Percentiles rank a stretch among this genome's conserved stretches.
Evolutionary conservation across 805 yeast genomes (phyloP).

Genomic region (Lipomyces chichibuensis): DNA sequence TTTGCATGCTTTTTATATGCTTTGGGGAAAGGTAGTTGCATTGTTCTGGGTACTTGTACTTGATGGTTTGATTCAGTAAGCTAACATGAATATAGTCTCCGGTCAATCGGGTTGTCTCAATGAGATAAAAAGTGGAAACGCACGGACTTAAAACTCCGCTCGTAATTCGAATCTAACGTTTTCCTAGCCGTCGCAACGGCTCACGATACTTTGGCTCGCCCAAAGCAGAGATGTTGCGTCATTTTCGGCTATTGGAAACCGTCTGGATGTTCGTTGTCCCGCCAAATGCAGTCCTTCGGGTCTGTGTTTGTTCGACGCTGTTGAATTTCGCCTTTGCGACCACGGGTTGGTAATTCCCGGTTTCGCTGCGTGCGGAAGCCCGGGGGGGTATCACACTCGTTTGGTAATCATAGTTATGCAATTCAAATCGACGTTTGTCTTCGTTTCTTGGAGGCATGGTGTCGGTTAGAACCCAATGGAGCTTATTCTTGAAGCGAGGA

Average conservation of each 20-base stretch:
- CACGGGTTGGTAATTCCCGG: not conserved
- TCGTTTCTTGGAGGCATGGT: not conserved
- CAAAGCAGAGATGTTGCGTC: not conserved
- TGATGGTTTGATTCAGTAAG: not conserved
- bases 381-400: slow-evolving; percentile 8
- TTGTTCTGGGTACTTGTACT: not conserved
- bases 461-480: slow-evolving; percentile 43
- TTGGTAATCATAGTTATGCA: slow-evolving; percentile 41
- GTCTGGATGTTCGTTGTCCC: not conserved
- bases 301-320: not conserved
- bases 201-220: not conserved
- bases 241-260: not conserved
- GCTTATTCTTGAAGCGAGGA: slow-evolving; percentile 42
- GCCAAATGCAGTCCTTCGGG: not conserved
- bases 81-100: slow-evolving; percentile 38
- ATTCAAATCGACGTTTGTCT: slow-evolving; percentile 33
- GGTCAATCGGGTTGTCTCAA: slow-evolving; percentile 37
- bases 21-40: slow-evolving; percentile 44
- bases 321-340: not conserved
- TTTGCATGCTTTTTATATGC: slow-evolving; percentile 33
- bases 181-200: not conserved
- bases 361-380: not conserved
- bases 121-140: slow-evolving; percentile 38
- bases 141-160: slow-evolving; percentile 31
- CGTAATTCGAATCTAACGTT: slow-evolving; percentile 28